These are phyloP conservation scores for Camillea tinctor DNA, from an alignment of 2,329 filamentous ascomycete species.

Conservation along the genomic window DNA sequence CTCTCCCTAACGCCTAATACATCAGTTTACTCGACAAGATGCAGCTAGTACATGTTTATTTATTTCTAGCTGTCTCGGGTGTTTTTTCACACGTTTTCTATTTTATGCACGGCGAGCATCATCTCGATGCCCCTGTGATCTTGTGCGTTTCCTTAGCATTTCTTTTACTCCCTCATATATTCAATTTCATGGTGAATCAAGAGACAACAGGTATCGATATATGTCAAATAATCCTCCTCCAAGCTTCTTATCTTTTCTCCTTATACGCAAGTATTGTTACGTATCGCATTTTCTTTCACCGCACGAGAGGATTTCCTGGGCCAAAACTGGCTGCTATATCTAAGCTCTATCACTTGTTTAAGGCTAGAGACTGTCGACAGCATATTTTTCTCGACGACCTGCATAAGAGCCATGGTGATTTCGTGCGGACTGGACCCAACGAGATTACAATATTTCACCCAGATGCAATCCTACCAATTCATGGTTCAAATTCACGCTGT, in stretches of 20 bases:
- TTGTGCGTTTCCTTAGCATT: not conserved
- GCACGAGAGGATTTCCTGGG: slow-evolving; percentile 9
- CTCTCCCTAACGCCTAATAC: no score
- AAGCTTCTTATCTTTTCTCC: not conserved
- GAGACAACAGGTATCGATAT: not conserved
- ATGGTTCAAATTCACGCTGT: slow-evolving; percentile 10
- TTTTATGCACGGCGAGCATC: not conserved
- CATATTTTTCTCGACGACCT: slow-evolving; percentile 17
- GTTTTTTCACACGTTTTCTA: not conserved
- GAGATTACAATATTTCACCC: slow-evolving; percentile 18
- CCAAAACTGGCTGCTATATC: slow-evolving; percentile 8
- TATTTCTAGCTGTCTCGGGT: not conserved
- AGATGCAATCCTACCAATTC: slow-evolving; percentile 2
- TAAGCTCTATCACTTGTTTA: slow-evolving; percentile 16
- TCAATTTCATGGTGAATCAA: not conserved
- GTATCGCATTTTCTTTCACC: slow-evolving; percentile 17
- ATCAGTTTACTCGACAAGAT: no score
- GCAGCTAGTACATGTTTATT: not conserved
- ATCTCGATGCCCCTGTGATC: not conserved
- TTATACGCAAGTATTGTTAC: slow-evolving; percentile 10
- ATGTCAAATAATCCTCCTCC: not conserved
- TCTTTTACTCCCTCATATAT: not conserved
- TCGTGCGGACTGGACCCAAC: slow-evolving; percentile 19
- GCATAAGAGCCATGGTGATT: slow-evolving; percentile 9
- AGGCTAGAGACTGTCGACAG: slow-evolving; percentile 7